Base-by-base conservation (phyloP, 257 asterid species). In the Linaria vulgaris region DNA sequence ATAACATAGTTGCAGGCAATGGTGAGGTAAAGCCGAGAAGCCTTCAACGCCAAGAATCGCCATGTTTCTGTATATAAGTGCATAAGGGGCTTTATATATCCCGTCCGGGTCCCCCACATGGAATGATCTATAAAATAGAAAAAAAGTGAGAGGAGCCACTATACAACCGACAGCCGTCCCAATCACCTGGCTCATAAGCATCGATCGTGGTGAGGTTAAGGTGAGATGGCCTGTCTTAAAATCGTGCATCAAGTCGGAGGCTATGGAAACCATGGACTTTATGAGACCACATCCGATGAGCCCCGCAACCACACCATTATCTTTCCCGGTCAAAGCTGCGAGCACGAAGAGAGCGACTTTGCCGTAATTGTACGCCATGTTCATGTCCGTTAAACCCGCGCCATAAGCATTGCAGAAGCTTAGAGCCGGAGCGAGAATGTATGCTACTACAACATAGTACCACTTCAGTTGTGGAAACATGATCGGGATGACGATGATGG, bases 361-460 rank as follows among this genome's bases (percentile, higher is more conserved):
- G 4, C 95, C 92, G 10, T 87, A 87, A 64, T 82, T 87, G 63
- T 78, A 84, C 1, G 94, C 85, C 95, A 87, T 84, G 72, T 85
- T 87, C 85, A 84, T 75, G 70, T 87, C 95, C 0, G 95, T 87
- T 38, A 87, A 70, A 43, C 95, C 95, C 0, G 90, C 73, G 1
- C 90, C 92, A 62, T 87, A 87, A 0, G 95, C 88, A 14, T 87
- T 87, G 85, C 95, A 87, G 75, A 87, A 87, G 85, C 86, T 67
- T 24, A 87, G 34, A 19, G 88, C 64, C 1, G 95, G 95, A 4
- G 92, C 95, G 4, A 84, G 53, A 37, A 80, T 39, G 76, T 84
- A 87, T 1, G 88, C 85, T 11, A 75, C 69, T 4, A 80, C 61
- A 12, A 85, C 80, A 37, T 67, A 80, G 78, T 82, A 82, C 95